These are phyloP conservation scores for Skeletonema costatum DNA, from an alignment of 108 stramenopile genomes.

Conservation along the genomic window DNA sequence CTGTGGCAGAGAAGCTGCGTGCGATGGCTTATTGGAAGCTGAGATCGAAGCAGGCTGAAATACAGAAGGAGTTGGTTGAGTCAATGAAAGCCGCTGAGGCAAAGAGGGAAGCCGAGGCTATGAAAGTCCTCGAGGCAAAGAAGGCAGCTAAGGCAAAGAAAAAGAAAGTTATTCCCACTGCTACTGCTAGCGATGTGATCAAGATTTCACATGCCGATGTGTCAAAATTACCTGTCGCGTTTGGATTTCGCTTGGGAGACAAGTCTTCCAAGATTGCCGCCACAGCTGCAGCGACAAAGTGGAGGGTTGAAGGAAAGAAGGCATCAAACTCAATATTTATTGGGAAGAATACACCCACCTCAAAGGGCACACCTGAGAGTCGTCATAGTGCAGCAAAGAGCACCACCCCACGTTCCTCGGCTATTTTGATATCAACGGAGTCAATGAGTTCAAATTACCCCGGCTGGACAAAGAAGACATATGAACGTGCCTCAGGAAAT, in stretches of 20 bases:
- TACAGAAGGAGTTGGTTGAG: neutral
- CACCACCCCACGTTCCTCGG: slow-evolving; percentile 8
- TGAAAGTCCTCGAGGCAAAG: neutral
- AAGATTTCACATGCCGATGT: neutral
- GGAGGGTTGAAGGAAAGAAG: neutral
- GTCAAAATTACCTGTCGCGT: slow-evolving; percentile 21
- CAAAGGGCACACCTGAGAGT: neutral
- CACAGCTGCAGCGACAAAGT: neutral
- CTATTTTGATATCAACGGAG: neutral
- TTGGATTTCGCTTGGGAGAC: slow-evolving; percentile 13
- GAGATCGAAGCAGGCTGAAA: neutral
- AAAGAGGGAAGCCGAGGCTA: neutral
- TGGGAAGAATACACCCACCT: neutral
- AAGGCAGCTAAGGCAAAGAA: neutral
- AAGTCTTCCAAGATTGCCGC: neutral
- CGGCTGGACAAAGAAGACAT: slow-evolving; percentile 30
- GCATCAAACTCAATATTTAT: slow-evolving; percentile 1
- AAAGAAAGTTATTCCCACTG: neutral
- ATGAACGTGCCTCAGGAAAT: slow-evolving; percentile 4
- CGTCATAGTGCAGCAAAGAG: neutral
- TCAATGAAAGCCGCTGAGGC: neutral
- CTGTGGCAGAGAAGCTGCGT: neutral
- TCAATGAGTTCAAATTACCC: neutral
- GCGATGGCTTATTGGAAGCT: neutral
- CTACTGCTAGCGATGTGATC: neutral